These are phyloP conservation scores for Nepenthes mirabilis DNA, from an alignment of 148 eudicot species.

Conservation along the genomic window DNA sequence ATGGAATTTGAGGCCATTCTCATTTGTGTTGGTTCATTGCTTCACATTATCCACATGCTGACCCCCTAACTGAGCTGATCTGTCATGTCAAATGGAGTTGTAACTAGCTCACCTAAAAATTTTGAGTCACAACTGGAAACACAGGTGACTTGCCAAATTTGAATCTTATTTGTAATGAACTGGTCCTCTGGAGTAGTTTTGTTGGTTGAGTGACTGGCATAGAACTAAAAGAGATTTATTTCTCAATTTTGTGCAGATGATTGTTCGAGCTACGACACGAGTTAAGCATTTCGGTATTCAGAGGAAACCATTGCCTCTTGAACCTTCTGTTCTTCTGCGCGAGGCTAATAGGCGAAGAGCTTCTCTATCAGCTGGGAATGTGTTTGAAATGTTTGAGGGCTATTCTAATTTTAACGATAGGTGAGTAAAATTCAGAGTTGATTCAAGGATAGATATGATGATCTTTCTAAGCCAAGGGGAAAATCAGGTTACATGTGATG, in stretches of 20 bases:
- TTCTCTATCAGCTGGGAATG: slow-evolving; percentile 79
- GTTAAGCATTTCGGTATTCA: slow-evolving; percentile 84
- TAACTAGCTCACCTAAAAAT: neutral
- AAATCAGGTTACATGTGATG: neutral
- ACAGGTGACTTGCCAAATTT: neutral
- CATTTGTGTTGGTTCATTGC: too few species aligned
- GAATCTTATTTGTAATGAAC: neutral
- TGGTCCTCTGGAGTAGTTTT: neutral
- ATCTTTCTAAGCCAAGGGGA: neutral
- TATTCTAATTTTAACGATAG: slow-evolving; percentile 35
- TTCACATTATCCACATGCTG: too few species aligned
- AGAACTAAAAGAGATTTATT: slow-evolving; percentile 2
- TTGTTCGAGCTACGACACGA: slow-evolving; percentile 58
- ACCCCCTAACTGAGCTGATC: too few species aligned
- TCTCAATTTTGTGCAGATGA: slow-evolving; percentile 36
- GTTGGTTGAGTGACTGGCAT: neutral
- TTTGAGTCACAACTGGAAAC: neutral
- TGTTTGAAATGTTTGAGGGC: slow-evolving; percentile 58
- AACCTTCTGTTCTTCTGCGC: slow-evolving; percentile 77
- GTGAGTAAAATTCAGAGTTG: slow-evolving; percentile 23
- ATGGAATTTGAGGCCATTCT: too few species aligned
- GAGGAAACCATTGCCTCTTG: slow-evolving; percentile 83
- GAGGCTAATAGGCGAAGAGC: slow-evolving; percentile 95
- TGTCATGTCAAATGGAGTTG: too few species aligned
- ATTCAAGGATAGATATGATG: neutral